phyloP scores from a whole-genome alignment of 495 filamentous ascomycete species.

The Durotheca rogersii region DNA sequence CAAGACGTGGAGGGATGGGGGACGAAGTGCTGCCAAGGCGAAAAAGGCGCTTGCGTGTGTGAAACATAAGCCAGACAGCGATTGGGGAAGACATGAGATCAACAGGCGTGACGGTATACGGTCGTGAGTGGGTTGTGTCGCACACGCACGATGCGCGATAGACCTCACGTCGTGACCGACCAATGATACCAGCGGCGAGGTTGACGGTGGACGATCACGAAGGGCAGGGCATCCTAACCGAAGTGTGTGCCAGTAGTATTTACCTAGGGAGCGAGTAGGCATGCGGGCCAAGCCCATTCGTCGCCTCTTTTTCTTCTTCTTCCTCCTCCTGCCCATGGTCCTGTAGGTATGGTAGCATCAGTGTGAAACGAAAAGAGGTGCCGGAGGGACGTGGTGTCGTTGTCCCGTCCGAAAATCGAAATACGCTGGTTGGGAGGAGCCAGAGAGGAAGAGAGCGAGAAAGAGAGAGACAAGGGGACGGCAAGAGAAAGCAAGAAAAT shows the following conservation, averaged over 20 bases:
- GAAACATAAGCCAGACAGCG: slow-evolving; percentile 22
- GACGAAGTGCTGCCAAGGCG: slow-evolving; percentile 20
- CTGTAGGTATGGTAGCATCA: slow-evolving; percentile 33
- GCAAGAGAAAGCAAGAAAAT: background rate
- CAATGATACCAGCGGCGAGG: slow-evolving; percentile 20
- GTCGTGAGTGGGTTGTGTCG: slow-evolving; percentile 18
- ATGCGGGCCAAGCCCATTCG: slow-evolving; percentile 31
- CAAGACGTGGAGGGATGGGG: slow-evolving; percentile 16
- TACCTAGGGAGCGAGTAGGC: no score
- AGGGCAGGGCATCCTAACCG: slow-evolving; percentile 22
- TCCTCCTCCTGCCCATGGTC: no score
- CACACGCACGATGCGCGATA: slow-evolving; percentile 20
- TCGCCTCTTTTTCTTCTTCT: slow-evolving; percentile 11
- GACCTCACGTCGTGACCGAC: slow-evolving; percentile 14
- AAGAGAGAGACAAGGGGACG: background rate
- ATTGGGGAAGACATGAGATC: slow-evolving; percentile 23
- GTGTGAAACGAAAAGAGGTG: slow-evolving; percentile 17
- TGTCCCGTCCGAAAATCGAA: slow-evolving; percentile 13
- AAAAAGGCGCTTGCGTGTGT: slow-evolving; percentile 25
- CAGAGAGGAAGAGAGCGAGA: background rate
- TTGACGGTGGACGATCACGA: slow-evolving; percentile 19
- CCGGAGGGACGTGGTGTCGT: slow-evolving; percentile 27
- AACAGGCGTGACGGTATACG: slow-evolving; percentile 15
- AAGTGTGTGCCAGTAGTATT: slow-evolving; percentile 26
- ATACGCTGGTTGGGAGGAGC: background rate